Base-by-base conservation (phyloP, 805 yeast species). In the Metschnikowia borealis region DNA sequence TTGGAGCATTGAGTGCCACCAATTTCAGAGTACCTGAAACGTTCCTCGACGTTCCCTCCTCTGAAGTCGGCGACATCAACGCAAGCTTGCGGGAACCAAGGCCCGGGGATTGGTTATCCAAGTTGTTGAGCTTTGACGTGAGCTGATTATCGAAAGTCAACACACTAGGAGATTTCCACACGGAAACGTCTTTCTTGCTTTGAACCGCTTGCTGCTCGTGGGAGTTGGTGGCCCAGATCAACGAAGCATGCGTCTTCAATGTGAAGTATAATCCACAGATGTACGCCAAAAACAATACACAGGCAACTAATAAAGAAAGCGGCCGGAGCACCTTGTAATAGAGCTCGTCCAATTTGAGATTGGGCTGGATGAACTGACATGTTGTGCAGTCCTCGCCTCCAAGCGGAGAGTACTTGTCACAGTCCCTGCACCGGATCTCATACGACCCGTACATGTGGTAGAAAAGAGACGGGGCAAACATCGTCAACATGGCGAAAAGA, bases 231-330 rank as follows among this genome's bases (percentile, higher is more conserved):
- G 89, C 87, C 99, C 99, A 94, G 56, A 94, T 94, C 70, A 90
- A 74, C 0, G 96, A 92, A 0, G 99, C 99, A 68, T 94, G 99
- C 0, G 98, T 94, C 61, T 96, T 81, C 61, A 94, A 77, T 0
- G 99, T 94, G 66, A 94, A 94, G 80, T 89, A 84, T 39, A 94
- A 73, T 1, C 99, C 98, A 66, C 91, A 84, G 20, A 82, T 78
- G 64, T 94, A 94, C 0, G 96, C 94, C 13, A 87, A 68, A 61
- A 91, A 89, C 49, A 94, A 77, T 4, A 87, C 81, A 15, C 85
- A 58, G 0, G 96, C 96, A 65, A 96, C 91, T 33, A 87, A 73
- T 8, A 85, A 64, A 2, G 96, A 81, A 67, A 88, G 87, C 3
- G 99, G 99, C 58, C 82, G 82, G 52, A 94, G 76, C n/a, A 88